Evolutionary conservation across 2,329 filamentous ascomycete species (phyloP), one percentile per base, ranked within the genome.

Genomic region (Fulvia fulva): DNA sequence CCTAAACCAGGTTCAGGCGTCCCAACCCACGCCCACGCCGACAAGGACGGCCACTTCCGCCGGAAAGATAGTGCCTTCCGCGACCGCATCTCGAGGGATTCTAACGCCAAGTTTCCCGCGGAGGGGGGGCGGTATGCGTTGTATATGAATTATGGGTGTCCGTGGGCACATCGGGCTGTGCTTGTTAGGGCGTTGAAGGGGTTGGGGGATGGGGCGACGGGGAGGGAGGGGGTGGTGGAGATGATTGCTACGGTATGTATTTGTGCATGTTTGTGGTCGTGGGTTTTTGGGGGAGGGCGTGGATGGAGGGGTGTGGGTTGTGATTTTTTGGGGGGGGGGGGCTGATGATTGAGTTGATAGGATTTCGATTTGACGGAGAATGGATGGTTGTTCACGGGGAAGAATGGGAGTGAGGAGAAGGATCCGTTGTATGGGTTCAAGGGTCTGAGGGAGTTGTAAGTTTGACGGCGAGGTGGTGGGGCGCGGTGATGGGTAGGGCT

Each of bases 371-470:
- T 77, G 30, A 72, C 46, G 59, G 73, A 49, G 54, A 74, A 72
- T 81, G 86, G 89, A 63, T 93, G 89, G 90, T 85, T 87, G 55
- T 93, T 92, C 73, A 81, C 61, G 5, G 87, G 83, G 5, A 60
- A 80, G 8, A 80, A 83, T 16, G 83, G 84, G 46, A 72, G 77
- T 53, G 60, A 81, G 55, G 57, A 80, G 51, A 81, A 85, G 21
- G 83, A 86, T 78, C 81, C 87, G 63, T 68, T 89, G 11, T 81
- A 85, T 52, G 87, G 84, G 19, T 86, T 87, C 73, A 85, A 83
- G 56, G 78, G 88, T 73, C 77, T 92, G 46, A 84, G 86, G 56
- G 78, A 94, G 51, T 72, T 95, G 44, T 95, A 95, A 76, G 30
- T 34, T 9, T 3, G 16, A 11, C 30, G 9, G 28, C 12, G 28